These are phyloP conservation scores for Penicillium verhagenii DNA, from an alignment of 495 filamentous ascomycete genomes.

Conservation along the genomic window DNA sequence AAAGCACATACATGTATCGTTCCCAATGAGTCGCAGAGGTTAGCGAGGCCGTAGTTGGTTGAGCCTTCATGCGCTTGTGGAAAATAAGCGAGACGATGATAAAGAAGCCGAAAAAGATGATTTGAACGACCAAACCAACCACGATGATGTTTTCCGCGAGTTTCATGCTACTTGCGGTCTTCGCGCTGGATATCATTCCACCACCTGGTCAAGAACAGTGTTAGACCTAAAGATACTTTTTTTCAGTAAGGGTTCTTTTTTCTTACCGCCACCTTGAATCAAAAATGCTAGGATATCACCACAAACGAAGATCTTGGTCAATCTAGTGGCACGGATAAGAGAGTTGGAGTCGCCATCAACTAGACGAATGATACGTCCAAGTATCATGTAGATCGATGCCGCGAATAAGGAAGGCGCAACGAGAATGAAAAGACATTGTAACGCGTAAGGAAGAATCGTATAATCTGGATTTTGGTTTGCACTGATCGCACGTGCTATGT, in stretches of 20 bases:
- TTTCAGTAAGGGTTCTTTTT: background rate
- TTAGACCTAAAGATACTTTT: too few species aligned
- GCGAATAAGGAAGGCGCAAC: constrained; percentile 13
- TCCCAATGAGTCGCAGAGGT: constrained; percentile 37
- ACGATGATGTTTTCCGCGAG: constrained; percentile 44
- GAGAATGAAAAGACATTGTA: constrained; percentile 14
- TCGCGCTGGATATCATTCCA: constrained; percentile 17
- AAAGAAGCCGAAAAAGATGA: constrained; percentile 45
- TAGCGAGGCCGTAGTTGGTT: constrained; percentile 20
- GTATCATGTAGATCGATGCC: constrained; percentile 57
- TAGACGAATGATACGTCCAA: constrained; percentile 46
- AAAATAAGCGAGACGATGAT: constrained; percentile 32
- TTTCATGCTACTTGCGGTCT: constrained; percentile 7
- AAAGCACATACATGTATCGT: constrained; percentile 47
- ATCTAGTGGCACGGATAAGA: constrained; percentile 10
- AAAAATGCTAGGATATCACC: constrained; percentile 30
- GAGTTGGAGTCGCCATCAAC: constrained; percentile 39
- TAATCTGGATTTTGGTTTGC: constrained; percentile 7
- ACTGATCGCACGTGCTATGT: constrained; percentile 8
- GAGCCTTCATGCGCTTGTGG: constrained; percentile 29
- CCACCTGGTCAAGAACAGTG: constrained; percentile 20
- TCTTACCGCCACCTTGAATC: constrained; percentile 18
- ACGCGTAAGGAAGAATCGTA: background rate
- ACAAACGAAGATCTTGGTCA: constrained; percentile 32
- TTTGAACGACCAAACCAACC: constrained; percentile 38